Evolutionary conservation across 23 red algal species (phyloP).

Genomic region (Gracilaria caudata): DNA sequence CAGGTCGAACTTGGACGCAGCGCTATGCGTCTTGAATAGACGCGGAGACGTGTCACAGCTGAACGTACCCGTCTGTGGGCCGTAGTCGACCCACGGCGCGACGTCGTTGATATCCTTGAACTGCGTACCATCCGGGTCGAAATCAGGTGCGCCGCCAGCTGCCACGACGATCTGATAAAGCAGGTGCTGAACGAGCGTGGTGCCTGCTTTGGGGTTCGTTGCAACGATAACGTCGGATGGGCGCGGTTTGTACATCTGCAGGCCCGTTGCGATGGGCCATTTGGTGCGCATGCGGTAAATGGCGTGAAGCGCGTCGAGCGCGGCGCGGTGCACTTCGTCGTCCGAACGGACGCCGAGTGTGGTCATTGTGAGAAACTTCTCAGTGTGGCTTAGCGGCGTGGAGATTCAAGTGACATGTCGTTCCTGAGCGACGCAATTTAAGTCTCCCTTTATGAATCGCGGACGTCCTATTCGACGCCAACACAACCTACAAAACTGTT

Average conservation of each 20-base stretch:
- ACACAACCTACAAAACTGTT: too few relatives aligned
- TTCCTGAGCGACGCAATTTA: too few relatives aligned
- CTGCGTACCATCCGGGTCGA: conserved; percentile 24
- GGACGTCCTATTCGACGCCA: too few relatives aligned
- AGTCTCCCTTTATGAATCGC: too few relatives aligned
- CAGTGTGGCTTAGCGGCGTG: too few relatives aligned
- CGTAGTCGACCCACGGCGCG: conserved; percentile 53
- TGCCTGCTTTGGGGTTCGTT: conserved; percentile 48
- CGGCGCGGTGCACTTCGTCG: neutral
- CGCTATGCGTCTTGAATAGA: conserved; percentile 38
- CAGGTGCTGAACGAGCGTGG: conserved; percentile 43
- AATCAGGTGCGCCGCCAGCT: conserved; percentile 27
- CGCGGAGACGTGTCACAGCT: conserved; percentile 1
- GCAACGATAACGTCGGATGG: conserved; percentile 33
- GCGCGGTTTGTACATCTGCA: conserved; percentile 5
- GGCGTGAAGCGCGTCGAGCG: neutral
- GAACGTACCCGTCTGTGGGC: neutral
- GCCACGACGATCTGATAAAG: conserved; percentile 25
- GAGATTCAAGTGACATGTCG: too few relatives aligned
- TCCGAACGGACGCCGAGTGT: too few relatives aligned
- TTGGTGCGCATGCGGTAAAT: neutral
- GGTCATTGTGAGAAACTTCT: too few relatives aligned
- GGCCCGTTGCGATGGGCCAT: neutral
- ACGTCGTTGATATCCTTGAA: conserved; percentile 37
- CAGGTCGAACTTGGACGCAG: neutral